Percentiles rank a stretch among this genome's conserved stretches.
phyloP scores from a whole-genome alignment of 148 eudicot species.

The Silene conica region DNA sequence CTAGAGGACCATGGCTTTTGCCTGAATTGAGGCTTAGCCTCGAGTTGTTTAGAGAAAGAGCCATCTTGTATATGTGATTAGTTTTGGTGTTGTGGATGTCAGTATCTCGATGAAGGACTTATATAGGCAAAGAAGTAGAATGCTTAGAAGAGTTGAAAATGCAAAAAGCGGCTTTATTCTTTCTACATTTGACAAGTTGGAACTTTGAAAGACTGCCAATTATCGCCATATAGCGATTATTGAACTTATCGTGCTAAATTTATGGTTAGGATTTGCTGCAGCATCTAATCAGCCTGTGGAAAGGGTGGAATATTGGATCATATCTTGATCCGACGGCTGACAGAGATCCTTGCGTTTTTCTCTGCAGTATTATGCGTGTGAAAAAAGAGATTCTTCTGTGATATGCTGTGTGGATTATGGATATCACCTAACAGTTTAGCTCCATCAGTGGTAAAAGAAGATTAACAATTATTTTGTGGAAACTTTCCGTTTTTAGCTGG shows the following conservation, averaged over 20 bases:
- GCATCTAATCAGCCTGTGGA: conserved; percentile 23
- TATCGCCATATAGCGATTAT: not conserved
- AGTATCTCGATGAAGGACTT: conserved; percentile 11
- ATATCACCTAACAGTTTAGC: conserved; percentile 2
- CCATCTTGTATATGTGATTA: conserved; percentile 17
- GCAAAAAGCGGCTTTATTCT: conserved; percentile 20
- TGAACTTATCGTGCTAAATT: not conserved
- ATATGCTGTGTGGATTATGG: conserved; percentile 7
- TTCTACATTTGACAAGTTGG: conserved; percentile 25
- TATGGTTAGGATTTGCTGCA: conserved; percentile 3
- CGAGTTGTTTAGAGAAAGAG: conserved; percentile 26
- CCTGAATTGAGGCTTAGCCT: conserved; percentile 15
- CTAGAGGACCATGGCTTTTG: conserved; percentile 21
- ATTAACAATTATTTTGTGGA: not conserved
- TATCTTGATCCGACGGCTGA: conserved; percentile 13
- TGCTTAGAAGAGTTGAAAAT: conserved; percentile 20
- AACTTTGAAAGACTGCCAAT: conserved; percentile 6
- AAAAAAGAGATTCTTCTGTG: conserved; percentile 19
- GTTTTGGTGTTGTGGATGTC: conserved; percentile 18
- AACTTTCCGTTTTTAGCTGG: not conserved
- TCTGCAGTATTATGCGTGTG: conserved; percentile 8
- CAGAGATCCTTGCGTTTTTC: not conserved
- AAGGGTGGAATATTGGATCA: conserved; percentile 17
- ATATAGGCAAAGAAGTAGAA: conserved; percentile 23
- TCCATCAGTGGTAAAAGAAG: not conserved